These are phyloP conservation scores for Veloporphyrellus conicus DNA, from an alignment of 1,284 basidiomycete genomes.

Conservation along the genomic window DNA sequence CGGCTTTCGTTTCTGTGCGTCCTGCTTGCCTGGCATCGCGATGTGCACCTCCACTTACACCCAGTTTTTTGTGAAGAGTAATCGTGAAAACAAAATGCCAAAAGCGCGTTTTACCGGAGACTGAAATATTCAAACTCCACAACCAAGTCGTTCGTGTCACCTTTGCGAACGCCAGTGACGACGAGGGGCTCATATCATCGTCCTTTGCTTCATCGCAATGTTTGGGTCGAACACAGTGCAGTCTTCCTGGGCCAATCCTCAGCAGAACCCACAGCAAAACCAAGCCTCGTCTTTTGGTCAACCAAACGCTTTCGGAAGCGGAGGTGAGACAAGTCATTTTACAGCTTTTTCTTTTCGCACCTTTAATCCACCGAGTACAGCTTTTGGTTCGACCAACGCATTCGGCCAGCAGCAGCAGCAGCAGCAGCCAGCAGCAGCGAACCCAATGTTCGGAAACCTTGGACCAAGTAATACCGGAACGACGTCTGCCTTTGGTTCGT, in stretches of 20 bases:
- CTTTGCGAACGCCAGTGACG: conserved; percentile 22
- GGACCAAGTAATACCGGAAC: conserved; percentile 37
- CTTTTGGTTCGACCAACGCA: conserved; percentile 42
- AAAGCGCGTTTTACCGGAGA: conserved; percentile 18
- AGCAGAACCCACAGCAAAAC: conserved; percentile 46
- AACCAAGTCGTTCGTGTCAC: conserved; percentile 13
- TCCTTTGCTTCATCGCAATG: conserved; percentile 41
- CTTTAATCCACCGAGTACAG: conserved; percentile 33
- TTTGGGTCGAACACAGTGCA: conserved; percentile 49
- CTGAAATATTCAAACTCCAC: conserved; percentile 19
- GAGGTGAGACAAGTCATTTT: conserved; percentile 39
- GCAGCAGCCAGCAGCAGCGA: conserved; percentile 59
- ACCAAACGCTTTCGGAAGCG: conserved; percentile 45
- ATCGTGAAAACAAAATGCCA: conserved; percentile 9
- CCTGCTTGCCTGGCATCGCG: conserved; percentile 37
- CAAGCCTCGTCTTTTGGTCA: conserved; percentile 46
- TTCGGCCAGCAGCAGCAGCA: conserved; percentile 54
- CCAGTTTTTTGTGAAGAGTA: conserved; percentile 7
- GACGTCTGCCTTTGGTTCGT: conserved; percentile 61
- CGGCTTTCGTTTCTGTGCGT: conserved; percentile 30
- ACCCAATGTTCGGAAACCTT: conserved; percentile 74
- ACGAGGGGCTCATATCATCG: conserved; percentile 17
- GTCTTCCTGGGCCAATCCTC: conserved; percentile 63
- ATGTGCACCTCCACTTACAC: background rate
- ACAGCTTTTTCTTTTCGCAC: conserved; percentile 30